Percentiles rank a stretch among this genome's conserved stretches.
Conservation (phyloP, 208 protist genomes). For the Herpetomonas tarakana region DNA sequence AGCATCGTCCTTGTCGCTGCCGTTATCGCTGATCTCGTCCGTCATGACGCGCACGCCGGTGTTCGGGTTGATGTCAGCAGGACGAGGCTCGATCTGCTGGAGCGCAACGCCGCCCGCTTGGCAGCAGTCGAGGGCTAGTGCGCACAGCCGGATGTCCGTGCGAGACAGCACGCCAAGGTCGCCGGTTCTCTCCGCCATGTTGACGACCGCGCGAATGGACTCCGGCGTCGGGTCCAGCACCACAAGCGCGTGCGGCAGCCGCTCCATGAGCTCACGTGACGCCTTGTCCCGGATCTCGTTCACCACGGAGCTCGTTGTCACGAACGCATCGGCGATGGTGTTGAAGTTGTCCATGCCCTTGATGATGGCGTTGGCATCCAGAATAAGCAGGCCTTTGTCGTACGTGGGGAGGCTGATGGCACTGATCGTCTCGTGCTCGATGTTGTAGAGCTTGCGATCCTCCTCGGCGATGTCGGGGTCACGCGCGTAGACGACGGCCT, state of each 20-base stretch:
- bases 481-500: constrained; percentile 27
- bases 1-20: constrained; percentile 22
- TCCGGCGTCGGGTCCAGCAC: constrained; percentile 69
- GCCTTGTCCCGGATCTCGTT: constrained; percentile 72
- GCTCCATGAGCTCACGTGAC: constrained; percentile 63
- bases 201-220: constrained; percentile 53
- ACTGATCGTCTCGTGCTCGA: constrained; percentile 21
- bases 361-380: constrained; percentile 89
- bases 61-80: constrained; percentile 53
- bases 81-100: constrained; percentile 49
- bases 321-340: constrained; percentile 64
- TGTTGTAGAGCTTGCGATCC: constrained; percentile 28
- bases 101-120: constrained; percentile 29
- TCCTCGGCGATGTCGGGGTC: constrained; percentile 17
- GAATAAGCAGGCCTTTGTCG: constrained; percentile 68
- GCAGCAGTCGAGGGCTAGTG: constrained; percentile 82
- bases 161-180: constrained; percentile 88
- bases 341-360: constrained; percentile 78
- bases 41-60: constrained; percentile 6
- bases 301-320: constrained; percentile 87
- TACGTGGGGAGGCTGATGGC: constrained; percentile 46
- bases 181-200: constrained; percentile 82
- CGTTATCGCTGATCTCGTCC: constrained; percentile 16
- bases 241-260: constrained; percentile 58
- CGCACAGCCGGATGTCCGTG: constrained; percentile 89